Conservation (phyloP, 75 land plant species). For the Chamaecyparis obtusa region DNA sequence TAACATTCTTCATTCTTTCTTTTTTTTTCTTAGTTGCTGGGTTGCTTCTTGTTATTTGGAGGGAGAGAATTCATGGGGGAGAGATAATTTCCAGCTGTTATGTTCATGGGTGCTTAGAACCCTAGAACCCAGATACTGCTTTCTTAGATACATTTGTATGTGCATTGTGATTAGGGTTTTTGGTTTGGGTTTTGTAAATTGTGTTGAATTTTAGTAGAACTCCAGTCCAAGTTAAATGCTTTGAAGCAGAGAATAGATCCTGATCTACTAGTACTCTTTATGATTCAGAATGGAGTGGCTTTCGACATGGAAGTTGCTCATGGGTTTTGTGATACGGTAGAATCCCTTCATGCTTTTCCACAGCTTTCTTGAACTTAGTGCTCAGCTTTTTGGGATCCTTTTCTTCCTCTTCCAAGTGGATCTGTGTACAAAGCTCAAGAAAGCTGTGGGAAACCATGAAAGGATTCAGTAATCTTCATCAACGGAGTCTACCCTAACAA, state of each 20-base stretch:
- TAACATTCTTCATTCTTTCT: too few relatives aligned
- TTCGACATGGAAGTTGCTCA: neutral
- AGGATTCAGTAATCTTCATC: neutral
- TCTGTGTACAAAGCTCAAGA: conserved; percentile 11
- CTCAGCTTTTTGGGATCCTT: neutral
- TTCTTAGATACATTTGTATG: too few relatives aligned
- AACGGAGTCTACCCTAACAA: neutral
- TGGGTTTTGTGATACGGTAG: neutral
- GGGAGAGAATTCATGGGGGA: too few relatives aligned
- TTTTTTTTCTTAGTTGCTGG: too few relatives aligned
- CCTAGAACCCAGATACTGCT: too few relatives aligned
- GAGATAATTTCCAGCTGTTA: too few relatives aligned
- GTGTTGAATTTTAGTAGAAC: too few relatives aligned
- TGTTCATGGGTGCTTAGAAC: too few relatives aligned
- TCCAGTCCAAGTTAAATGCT: too few relatives aligned
- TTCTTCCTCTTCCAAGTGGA: neutral
- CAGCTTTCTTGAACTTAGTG: conserved; percentile 24
- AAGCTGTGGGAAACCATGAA: conserved; percentile 15
- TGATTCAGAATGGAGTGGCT: neutral
- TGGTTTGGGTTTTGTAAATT: too few relatives aligned
- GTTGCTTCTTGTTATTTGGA: too few relatives aligned
- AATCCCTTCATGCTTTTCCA: conserved; percentile 21
- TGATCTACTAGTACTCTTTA: neutral
- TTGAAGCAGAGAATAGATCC: neutral
- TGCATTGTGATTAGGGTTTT: too few relatives aligned